A percentile compares a stretch with the other conserved stretches of the same genome.
Conservation (phyloP, 768 basidiomycete species). For the Boletus rufocinnamomeus region DNA sequence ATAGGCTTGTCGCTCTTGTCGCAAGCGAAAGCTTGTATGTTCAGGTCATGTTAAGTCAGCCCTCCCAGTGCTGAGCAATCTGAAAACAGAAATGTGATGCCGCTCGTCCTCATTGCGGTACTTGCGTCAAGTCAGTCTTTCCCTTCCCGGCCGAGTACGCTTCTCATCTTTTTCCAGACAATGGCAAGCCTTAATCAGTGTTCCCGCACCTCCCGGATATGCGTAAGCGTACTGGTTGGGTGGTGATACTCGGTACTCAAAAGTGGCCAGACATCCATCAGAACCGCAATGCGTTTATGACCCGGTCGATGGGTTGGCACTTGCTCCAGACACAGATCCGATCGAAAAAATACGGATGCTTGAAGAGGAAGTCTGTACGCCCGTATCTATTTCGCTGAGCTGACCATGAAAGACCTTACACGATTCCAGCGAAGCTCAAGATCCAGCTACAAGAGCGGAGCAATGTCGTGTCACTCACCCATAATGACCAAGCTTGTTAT, state of each 20-base stretch:
- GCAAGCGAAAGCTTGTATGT: slow-evolving; percentile 80
- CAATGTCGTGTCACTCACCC: slow-evolving; percentile 31
- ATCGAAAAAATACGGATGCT: slow-evolving; percentile 73
- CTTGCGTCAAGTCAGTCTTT: slow-evolving; percentile 74
- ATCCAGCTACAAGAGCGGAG: slow-evolving; percentile 59
- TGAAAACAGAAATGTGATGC: slow-evolving; percentile 80
- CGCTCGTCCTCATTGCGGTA: slow-evolving; percentile 79
- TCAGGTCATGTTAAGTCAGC: neutral
- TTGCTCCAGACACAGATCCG: slow-evolving; percentile 80
- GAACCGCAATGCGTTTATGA: slow-evolving; percentile 87
- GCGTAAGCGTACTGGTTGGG: slow-evolving; percentile 50
- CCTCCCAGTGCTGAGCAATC: slow-evolving; percentile 9
- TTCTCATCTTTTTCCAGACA: slow-evolving; percentile 48
- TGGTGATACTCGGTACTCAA: slow-evolving; percentile 5
- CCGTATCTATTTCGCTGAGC: neutral
- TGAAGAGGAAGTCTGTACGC: slow-evolving; percentile 75
- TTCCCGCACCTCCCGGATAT: slow-evolving; percentile 84
- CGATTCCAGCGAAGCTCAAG: slow-evolving; percentile 58
- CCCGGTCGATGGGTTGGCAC: slow-evolving; percentile 77
- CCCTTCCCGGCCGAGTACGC: neutral
- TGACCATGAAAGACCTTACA: slow-evolving; percentile 13
- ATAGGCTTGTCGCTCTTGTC: slow-evolving; percentile 80
- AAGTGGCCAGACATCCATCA: slow-evolving; percentile 64
- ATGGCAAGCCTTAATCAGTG: slow-evolving; percentile 80
- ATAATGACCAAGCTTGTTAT: slow-evolving; percentile 19